These are phyloP conservation scores for Bipolaris cookei DNA, from an alignment of 2,329 filamentous ascomycete species.

Conservation along the genomic window DNA sequence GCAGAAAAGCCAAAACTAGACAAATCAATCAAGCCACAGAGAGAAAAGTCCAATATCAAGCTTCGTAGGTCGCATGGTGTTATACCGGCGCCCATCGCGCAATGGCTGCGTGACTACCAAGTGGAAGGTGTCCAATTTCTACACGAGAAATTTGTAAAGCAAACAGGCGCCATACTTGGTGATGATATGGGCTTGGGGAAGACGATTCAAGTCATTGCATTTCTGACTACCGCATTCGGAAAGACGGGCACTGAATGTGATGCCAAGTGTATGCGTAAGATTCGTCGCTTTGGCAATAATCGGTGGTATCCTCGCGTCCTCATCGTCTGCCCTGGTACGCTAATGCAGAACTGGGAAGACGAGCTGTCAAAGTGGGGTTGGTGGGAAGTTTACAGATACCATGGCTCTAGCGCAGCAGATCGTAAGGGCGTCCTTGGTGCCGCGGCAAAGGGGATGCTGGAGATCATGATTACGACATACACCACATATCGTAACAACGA, in stretches of 20 bases:
- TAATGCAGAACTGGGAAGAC: constrained; percentile 90
- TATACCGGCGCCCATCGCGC: constrained; percentile 87
- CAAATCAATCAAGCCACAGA: constrained; percentile 65
- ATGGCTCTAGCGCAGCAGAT: constrained; percentile 64
- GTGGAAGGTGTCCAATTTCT: constrained; percentile 83
- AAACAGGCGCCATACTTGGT: constrained; percentile 86
- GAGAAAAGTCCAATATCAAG: constrained; percentile 75
- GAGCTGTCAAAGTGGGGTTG: constrained; percentile 92
- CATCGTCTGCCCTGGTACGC: constrained; percentile 84
- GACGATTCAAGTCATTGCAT: constrained; percentile 93
- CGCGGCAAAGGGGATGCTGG: constrained; percentile 76
- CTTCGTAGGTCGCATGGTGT: constrained; percentile 77
- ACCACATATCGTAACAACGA: constrained; percentile 81
- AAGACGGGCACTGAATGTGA: constrained; percentile 92
- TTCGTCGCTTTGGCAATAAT: constrained; percentile 64
- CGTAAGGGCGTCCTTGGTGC: constrained; percentile 75
- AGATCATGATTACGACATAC: constrained; percentile 95
- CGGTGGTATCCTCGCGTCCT: constrained; percentile 84
- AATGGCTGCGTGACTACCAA: constrained; percentile 92
- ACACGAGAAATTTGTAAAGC: constrained; percentile 87
- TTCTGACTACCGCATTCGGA: constrained; percentile 88
- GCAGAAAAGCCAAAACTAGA: constrained; percentile 74
- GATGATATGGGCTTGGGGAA: constrained; percentile 99
- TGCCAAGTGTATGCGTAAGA: constrained; percentile 83
- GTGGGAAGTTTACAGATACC: constrained; percentile 87